Evolutionary conservation across 257 asterid species (phyloP).

Genomic region (Solanum virginianum): DNA sequence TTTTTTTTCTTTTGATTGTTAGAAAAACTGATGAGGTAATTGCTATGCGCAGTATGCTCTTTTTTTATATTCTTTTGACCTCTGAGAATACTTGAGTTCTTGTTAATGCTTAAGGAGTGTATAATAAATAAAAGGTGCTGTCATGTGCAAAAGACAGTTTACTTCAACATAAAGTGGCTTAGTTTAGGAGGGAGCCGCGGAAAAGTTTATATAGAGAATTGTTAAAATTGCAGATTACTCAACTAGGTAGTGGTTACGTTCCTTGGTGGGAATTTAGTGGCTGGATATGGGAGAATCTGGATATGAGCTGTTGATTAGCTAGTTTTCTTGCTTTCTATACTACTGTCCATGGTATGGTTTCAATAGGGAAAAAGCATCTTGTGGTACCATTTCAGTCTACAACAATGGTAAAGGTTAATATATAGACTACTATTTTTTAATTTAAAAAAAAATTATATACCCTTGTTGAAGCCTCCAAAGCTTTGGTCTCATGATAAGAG

Average conservation of each 20-base stretch:
- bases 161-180: background rate
- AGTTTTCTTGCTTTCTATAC: background rate
- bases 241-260: background rate
- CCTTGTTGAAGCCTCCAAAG: background rate
- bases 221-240: background rate
- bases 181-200: background rate
- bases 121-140: background rate
- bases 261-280: background rate
- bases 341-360: background rate
- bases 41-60: background rate
- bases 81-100: background rate
- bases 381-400: background rate
- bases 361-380: background rate
- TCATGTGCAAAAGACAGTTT: background rate
- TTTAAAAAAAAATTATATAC: background rate
- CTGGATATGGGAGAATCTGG: background rate
- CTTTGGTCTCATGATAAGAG: background rate
- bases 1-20: background rate
- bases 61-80: background rate
- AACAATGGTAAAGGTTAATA: background rate
- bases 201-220: background rate
- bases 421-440: background rate
- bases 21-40: background rate
- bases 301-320: background rate
- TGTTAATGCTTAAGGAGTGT: background rate